A percentile compares a stretch with the other conserved stretches of the same genome.
Evolutionary conservation across 495 filamentous ascomycete species (phyloP).

Genomic region (Aspergillus kassunensis): DNA sequence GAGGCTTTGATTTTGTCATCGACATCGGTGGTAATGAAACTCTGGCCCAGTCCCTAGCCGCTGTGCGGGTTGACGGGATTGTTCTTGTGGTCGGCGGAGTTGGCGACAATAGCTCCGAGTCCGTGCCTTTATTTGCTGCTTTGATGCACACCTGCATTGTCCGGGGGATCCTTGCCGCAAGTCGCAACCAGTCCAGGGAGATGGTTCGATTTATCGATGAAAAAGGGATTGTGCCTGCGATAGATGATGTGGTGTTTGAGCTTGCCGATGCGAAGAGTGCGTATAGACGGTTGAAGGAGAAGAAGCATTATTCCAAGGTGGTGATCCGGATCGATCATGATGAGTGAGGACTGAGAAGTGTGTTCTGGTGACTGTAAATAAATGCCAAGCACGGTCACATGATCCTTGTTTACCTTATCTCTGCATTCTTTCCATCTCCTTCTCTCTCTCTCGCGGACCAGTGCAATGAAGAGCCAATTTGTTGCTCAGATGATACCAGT

Average conservation of each 20-base stretch:
- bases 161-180: constrained; percentile 41
- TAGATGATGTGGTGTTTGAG: constrained; percentile 50
- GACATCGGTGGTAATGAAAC: constrained; percentile 51
- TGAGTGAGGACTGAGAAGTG: too few relatives aligned
- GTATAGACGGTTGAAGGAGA: constrained; percentile 17
- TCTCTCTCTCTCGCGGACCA: too few relatives aligned
- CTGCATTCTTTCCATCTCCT: too few relatives aligned
- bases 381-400: too few relatives aligned
- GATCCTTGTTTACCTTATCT: too few relatives aligned
- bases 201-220: constrained; percentile 53
- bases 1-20: constrained; percentile 55
- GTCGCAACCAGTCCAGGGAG: constrained; percentile 47
- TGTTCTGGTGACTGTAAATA: too few relatives aligned
- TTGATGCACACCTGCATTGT: constrained; percentile 36
- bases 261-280: constrained; percentile 47
- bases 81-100: constrained; percentile 41
- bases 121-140: constrained; percentile 34
- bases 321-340: not conserved
- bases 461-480: not conserved
- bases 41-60: constrained; percentile 31
- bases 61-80: constrained; percentile 37
- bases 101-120: constrained; percentile 21
- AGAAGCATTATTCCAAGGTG: constrained; percentile 4
- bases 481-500: not conserved
- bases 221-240: constrained; percentile 51